phyloP scores from a whole-genome alignment of 805 yeast species.

The Lipomyces sp. region DNA sequence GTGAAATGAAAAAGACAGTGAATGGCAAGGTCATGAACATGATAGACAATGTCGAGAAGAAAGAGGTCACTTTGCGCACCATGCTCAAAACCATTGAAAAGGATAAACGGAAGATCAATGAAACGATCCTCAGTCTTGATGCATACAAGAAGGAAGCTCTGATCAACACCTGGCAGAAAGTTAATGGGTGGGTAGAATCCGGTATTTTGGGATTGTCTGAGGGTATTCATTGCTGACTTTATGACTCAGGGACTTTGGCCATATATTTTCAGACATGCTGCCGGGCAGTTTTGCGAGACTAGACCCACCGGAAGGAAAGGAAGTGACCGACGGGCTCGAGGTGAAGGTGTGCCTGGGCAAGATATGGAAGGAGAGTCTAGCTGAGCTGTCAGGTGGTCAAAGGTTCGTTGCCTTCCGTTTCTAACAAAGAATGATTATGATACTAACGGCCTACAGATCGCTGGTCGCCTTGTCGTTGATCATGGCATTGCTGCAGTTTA shows the following conservation, averaged over 20 bases:
- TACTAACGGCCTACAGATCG: conserved; percentile 43
- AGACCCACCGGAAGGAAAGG: conserved; percentile 74
- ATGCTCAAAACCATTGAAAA: conserved; percentile 85
- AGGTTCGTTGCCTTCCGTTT: conserved; percentile 44
- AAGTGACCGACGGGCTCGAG: conserved; percentile 85
- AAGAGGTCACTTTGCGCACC: conserved; percentile 67
- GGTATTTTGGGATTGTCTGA: neutral
- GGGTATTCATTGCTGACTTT: neutral
- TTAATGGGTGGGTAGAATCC: conserved; percentile 50
- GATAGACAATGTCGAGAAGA: conserved; percentile 88
- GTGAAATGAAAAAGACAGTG: conserved; percentile 73
- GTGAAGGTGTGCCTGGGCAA: conserved; percentile 85
- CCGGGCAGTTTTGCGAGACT: conserved; percentile 89
- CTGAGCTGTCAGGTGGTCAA: conserved; percentile 96
- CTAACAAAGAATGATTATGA: too few relatives aligned
- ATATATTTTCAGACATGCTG: conserved; percentile 78
- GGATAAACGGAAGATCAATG: conserved; percentile 85
- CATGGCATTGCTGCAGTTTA: conserved; percentile 85
- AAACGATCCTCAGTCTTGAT: conserved; percentile 77
- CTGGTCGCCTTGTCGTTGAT: conserved; percentile 88
- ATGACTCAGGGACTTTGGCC: conserved; percentile 65
- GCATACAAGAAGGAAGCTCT: conserved; percentile 81
- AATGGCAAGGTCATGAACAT: conserved; percentile 83
- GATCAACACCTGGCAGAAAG: conserved; percentile 80
- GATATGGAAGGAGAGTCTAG: conserved; percentile 93